Evolutionary conservation across 1,139 yeast species (phyloP), one percentile per base, ranked within the genome.

Genomic region (Lipomyces yarrowii): DNA sequence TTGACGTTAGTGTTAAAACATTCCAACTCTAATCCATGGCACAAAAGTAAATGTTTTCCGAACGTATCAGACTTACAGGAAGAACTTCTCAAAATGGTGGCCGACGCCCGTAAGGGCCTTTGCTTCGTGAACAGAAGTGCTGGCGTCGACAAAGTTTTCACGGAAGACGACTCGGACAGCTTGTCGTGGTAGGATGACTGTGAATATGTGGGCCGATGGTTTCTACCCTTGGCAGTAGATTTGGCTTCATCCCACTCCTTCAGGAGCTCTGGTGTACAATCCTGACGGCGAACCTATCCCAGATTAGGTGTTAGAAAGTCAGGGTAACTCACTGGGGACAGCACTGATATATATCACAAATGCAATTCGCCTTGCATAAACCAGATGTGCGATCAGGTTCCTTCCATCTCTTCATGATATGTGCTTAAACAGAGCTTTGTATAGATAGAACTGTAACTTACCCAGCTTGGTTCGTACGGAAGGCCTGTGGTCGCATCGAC

Each of bases 381-480:
- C 11, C 18, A n/a, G 48, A 42, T 18, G 8, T n/a, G 21, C 3
- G 3, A 15, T 32, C 55, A 2, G 11, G 33, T 21, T 4, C 11
- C n/a, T 52, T 52, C 33, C 30, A 30, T 26, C 10, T 30, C 30
- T 4, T 26, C 7, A 52, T 52, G 26, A 13, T n/a, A 26, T 26
- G 30, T 26, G 30, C 4, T 30, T 11, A 13, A 51, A 23, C 15
- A 52, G n/a, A 52, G 30, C 7, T 30, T 21, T 30, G 23, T 52
- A 21, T 13, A 26, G 32, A 23, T 30, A 52, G 33, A 23, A 26
- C 3, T 8, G 33, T 23, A 52, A 52, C 55, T 4, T 30, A 52
- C 55, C 55, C 55, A 52, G 33, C 33, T 23, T 23, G 55, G 55
- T 23, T 52, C 55, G 55, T 18, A 52, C 18, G 33, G 30, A 26